Percentiles rank a stretch among this genome's conserved stretches.
Conservation (phyloP, 768 basidiomycete genomes). For the Russula abietina region DNA sequence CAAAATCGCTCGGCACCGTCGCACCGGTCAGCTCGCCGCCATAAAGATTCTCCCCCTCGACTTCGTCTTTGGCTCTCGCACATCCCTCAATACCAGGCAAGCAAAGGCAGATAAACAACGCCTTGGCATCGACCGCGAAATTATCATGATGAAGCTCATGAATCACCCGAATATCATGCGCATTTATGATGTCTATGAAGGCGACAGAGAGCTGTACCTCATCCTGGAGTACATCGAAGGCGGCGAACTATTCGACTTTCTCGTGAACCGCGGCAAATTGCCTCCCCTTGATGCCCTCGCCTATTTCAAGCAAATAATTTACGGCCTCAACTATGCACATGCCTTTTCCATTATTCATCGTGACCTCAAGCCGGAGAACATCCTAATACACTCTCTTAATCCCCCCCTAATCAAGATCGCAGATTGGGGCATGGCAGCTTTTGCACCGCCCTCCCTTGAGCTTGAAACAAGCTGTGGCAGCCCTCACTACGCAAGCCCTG, state of each 20-base stretch:
- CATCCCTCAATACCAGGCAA: slow-evolving; percentile 56
- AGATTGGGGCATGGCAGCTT: slow-evolving; percentile 98
- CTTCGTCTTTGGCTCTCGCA: slow-evolving; percentile 66
- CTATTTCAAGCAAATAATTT: slow-evolving; percentile 94
- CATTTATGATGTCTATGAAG: slow-evolving; percentile 94
- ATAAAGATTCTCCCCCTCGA: slow-evolving; percentile 91
- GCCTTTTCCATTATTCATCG: slow-evolving; percentile 97
- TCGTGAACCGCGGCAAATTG: slow-evolving; percentile 83
- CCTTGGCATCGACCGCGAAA: slow-evolving; percentile 87
- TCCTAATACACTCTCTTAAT: slow-evolving; percentile 77
- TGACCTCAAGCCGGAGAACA: slow-evolving; percentile 97
- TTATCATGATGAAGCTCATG: slow-evolving; percentile 99
- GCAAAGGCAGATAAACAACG: slow-evolving; percentile 76
- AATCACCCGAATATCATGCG: slow-evolving; percentile 95
- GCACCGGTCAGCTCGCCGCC: slow-evolving; percentile 87
- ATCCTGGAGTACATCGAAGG: slow-evolving; percentile 94
- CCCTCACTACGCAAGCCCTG: slow-evolving; percentile 95
- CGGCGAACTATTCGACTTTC: slow-evolving; percentile 94
- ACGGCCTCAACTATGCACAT: slow-evolving; percentile 94
- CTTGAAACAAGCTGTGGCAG: slow-evolving; percentile 94
- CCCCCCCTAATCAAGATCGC: slow-evolving; percentile 90
- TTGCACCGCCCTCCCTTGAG: slow-evolving; percentile 77
- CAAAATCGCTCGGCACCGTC: slow-evolving; percentile 82
- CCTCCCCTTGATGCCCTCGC: slow-evolving; percentile 75
- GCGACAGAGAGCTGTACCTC: slow-evolving; percentile 83